These are phyloP conservation scores for Sporothrix globosa DNA, from an alignment of 2,329 filamentous ascomycete species.

Conservation along the genomic window DNA sequence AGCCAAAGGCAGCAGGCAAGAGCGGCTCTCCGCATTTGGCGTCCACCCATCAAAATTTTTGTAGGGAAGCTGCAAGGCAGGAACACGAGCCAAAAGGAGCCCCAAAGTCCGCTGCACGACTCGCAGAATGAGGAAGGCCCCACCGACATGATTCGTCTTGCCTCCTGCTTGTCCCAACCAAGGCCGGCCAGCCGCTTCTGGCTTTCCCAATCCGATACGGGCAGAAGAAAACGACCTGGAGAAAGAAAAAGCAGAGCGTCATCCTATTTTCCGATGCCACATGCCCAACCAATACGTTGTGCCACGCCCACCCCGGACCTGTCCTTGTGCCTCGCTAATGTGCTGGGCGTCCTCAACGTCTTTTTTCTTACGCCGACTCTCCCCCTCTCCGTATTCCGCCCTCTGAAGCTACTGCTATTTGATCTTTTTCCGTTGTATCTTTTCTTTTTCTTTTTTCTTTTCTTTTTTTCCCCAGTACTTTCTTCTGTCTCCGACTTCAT, in stretches of 20 bases:
- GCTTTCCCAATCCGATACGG: not conserved
- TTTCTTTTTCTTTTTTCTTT: not conserved
- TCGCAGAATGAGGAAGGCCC: not conserved
- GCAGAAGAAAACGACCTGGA: not conserved
- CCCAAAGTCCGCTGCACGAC: not conserved
- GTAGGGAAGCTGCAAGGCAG: constrained; percentile 17
- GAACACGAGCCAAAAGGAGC: not conserved
- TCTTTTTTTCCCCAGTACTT: not conserved
- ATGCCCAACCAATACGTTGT: constrained; percentile 24
- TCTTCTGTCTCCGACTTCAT: constrained; percentile 6
- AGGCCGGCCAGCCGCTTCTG: constrained; percentile 17
- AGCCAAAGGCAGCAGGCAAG: not conserved
- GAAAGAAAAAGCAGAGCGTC: constrained; percentile 21
- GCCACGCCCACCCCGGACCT: constrained; percentile 14
- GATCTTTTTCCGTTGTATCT: not conserved
- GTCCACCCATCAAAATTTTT: constrained; percentile 16
- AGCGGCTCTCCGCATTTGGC: constrained; percentile 25
- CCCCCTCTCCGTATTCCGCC: constrained; percentile 12
- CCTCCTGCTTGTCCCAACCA: constrained; percentile 18
- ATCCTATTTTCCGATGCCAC: constrained; percentile 24
- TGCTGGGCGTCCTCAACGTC: constrained; percentile 23
- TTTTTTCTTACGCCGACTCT: constrained; percentile 10
- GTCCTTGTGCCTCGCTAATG: constrained; percentile 9
- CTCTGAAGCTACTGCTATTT: constrained; percentile 1
- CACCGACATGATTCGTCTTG: constrained; percentile 24